Base-by-base conservation (phyloP, 805 yeast species). In the Teunomyces gatunensis region DNA sequence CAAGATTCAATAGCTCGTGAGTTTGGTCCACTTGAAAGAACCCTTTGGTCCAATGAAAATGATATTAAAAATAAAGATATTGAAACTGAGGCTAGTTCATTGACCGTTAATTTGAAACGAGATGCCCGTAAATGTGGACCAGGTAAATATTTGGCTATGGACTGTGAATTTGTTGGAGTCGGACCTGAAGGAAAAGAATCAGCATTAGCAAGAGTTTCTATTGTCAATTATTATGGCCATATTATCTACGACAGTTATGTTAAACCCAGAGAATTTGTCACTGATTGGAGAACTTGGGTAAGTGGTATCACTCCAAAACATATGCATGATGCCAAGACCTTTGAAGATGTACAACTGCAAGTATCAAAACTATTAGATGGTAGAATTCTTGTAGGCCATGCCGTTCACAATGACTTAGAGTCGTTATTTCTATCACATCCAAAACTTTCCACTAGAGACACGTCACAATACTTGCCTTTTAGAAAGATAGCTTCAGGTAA, bases 141-240 rank as follows among this genome's bases (percentile, higher is more conserved):
- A 0, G 97, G 97, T 1, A 85, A 79, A 57, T 90, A 78, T 55
- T 50, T 90, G 2, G 89, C 96, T 1, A 80, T 91, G 51, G 98
- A 91, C 66, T 90, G 97, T 70, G 98, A 91, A 58, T 90, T 91
- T 72, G 97, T 91, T 2, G 97, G 97, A 9, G 84, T 87, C 2
- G 97, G 96, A 0, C 79, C 78, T 4, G 84, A 82, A 7, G 95
- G 95, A 5, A 58, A 59, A 32, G 80, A 75, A 40, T 82, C 89
- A 4, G 92, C 84, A 1, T 70, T 91, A 12, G 97, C 96, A 0
- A 75, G 97, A 54, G 94, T 90, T 0, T 89, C 97, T 0, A 70
- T 91, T 10, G 97, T 91, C 3, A 89, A 91, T 61, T 89, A 75
- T 61, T 84, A 80, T 58, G 97, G 97, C 0, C 79, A 80, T 53